These are phyloP conservation scores for Silene conica DNA, from an alignment of 148 eudicot species.

Conservation along the genomic window DNA sequence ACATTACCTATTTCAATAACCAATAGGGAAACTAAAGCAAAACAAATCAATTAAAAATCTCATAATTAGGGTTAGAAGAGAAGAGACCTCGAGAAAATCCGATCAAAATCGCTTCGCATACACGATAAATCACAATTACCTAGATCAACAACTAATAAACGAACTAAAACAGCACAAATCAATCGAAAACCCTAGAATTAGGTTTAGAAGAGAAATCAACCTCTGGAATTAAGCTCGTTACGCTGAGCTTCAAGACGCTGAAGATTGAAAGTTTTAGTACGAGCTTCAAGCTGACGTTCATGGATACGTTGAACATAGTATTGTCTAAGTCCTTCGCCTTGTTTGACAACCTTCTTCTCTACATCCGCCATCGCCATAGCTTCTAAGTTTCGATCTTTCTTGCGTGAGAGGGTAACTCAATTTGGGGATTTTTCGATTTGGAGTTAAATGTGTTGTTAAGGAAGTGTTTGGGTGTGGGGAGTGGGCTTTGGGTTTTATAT, in stretches of 20 bases:
- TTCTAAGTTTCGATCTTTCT: neutral
- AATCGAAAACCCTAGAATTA: neutral
- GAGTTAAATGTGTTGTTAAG: too few species aligned
- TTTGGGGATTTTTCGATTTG: too few species aligned
- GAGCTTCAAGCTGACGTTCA: constrained; percentile 51
- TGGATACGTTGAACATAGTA: constrained; percentile 59
- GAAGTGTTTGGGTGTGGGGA: too few species aligned
- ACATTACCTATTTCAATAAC: neutral
- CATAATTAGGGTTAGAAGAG: neutral
- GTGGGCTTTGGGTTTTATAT: too few species aligned
- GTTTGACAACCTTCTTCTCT: constrained; percentile 30
- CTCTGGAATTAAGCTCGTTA: constrained; percentile 68
- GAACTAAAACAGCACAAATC: neutral
- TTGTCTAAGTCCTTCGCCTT: constrained; percentile 55
- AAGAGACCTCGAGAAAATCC: neutral
- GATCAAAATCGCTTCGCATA: neutral
- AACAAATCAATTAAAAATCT: too few species aligned
- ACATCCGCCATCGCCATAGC: constrained; percentile 29
- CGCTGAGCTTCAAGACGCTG: constrained; percentile 78
- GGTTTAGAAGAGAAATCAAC: constrained; percentile 22
- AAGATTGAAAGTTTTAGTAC: constrained; percentile 47
- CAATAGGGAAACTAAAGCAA: neutral
- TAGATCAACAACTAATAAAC: neutral
- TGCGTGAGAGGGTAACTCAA: too few species aligned
- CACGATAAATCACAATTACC: neutral